Conservation (phyloP, 2,329 filamentous ascomycete genomes). For the Sphaerostilbella broomeana region DNA sequence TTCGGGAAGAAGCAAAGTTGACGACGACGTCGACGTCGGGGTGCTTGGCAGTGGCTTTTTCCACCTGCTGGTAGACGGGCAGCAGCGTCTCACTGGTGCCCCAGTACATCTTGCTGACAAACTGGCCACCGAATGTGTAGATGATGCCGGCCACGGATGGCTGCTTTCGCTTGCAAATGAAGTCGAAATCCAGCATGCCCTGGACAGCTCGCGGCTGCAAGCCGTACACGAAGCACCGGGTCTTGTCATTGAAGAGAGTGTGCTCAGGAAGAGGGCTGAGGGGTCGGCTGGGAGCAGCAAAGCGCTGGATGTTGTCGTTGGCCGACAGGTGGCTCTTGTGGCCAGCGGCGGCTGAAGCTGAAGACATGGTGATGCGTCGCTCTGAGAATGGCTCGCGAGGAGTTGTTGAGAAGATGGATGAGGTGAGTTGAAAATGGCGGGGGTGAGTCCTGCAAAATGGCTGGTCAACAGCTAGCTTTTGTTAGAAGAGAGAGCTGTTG, state of each 20-base stretch:
- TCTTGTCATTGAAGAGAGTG: conserved; percentile 98
- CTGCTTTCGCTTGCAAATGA: conserved; percentile 98
- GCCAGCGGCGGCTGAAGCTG: conserved; percentile 42
- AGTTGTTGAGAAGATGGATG: conserved; percentile 11
- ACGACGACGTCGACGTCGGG: conserved; percentile 94
- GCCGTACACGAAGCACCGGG: conserved; percentile 99
- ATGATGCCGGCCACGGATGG: conserved; percentile 98
- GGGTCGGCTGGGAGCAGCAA: conserved; percentile 85
- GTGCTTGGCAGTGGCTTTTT: conserved; percentile 94
- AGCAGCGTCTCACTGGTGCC: conserved; percentile 98
- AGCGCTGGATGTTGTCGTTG: conserved; percentile 98
- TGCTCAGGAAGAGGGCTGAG: conserved; percentile 82
- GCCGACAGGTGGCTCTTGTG: conserved; percentile 56
- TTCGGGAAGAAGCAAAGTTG: conserved; percentile 98
- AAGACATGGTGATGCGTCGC: conserved; percentile 40
- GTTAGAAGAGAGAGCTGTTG: conserved; percentile 1
- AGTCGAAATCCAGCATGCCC: conserved; percentile 98
- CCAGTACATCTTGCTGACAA: conserved; percentile 99
- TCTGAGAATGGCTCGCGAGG: conserved; percentile 23
- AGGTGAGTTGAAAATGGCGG: conserved; percentile 11
- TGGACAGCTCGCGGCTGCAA: conserved; percentile 91
- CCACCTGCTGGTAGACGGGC: conserved; percentile 91
- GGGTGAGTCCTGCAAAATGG: conserved; percentile 18
- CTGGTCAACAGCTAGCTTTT: conserved; percentile 18
- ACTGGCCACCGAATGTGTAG: conserved; percentile 99